phyloP scores from a whole-genome alignment of 352 stramenopile species.

The Pythium aristosporum region DNA sequence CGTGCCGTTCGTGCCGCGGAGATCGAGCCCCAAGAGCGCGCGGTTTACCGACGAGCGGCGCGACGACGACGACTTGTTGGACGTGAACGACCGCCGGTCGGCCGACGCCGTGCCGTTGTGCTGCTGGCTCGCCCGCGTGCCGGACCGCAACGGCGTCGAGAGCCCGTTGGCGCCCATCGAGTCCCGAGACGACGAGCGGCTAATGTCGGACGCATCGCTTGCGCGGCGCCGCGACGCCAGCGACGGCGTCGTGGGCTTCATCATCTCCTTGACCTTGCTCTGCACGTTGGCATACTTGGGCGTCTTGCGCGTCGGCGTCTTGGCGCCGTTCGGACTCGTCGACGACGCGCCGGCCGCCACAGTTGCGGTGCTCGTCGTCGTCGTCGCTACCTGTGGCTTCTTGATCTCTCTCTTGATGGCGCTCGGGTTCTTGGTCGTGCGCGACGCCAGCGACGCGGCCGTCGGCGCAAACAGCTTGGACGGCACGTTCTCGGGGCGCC shows the following conservation, averaged over 20 bases:
- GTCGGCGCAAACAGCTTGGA: conserved; percentile 28
- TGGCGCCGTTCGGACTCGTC: background rate
- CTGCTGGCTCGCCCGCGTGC: background rate
- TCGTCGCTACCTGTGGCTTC: background rate
- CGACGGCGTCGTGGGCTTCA: conserved; percentile 7
- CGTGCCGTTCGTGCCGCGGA: conserved; percentile 1
- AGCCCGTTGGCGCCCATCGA: background rate
- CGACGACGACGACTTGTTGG: conserved; percentile 10
- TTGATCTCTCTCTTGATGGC: conserved; percentile 12
- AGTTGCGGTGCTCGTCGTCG: background rate
- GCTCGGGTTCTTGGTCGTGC: conserved; percentile 22
- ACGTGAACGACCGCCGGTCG: conserved; percentile 5
- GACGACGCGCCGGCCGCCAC: background rate
- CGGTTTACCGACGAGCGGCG: conserved; percentile 12
- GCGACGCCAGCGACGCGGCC: conserved; percentile 22
- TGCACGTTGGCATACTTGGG: conserved; percentile 53
- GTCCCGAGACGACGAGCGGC: conserved; percentile 1
- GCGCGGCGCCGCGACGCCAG: background rate
- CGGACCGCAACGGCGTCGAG: background rate
- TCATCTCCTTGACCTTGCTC: conserved; percentile 45
- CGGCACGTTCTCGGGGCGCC: conserved; percentile 23
- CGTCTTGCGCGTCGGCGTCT: conserved; percentile 22
- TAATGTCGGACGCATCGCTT: conserved; percentile 13
- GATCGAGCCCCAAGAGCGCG: background rate
- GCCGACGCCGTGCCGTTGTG: background rate